A percentile compares a stretch with the other conserved stretches of the same genome.
phyloP scores from a whole-genome alignment of 352 stramenopile species.

The Phytophthora ramorum region DNA sequence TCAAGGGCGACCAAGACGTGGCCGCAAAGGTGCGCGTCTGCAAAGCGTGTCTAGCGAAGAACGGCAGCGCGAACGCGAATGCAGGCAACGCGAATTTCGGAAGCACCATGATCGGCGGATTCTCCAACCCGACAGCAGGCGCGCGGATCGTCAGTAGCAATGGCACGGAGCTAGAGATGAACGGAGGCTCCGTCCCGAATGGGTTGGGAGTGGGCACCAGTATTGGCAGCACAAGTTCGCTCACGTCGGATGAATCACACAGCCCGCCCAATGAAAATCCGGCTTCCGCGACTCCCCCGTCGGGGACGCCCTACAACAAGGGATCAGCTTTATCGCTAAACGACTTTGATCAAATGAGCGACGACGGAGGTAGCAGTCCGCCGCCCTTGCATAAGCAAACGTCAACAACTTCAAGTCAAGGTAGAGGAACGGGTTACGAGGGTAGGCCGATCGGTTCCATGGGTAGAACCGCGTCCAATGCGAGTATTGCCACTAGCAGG shows the following conservation, averaged over 20 bases:
- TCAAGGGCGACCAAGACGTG: conserved; percentile 59
- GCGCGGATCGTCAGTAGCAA: conserved; percentile 35
- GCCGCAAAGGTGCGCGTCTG: conserved; percentile 76
- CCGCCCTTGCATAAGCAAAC: conserved; percentile 29
- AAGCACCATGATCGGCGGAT: conserved; percentile 27
- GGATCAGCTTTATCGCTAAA: conserved; percentile 50
- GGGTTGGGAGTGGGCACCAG: conserved; percentile 28
- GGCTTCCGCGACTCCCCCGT: conserved; percentile 28
- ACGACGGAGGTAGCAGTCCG: conserved; percentile 38
- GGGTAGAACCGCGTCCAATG: conserved; percentile 44
- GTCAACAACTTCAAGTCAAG: conserved; percentile 35
- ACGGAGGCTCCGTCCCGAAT: conserved; percentile 16
- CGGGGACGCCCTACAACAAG: conserved; percentile 36
- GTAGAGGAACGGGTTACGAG: conserved; percentile 38
- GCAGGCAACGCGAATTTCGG: conserved; percentile 26
- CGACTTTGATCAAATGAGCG: conserved; percentile 54
- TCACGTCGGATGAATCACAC: conserved; percentile 58
- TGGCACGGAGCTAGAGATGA: conserved; percentile 40
- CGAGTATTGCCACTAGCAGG: conserved; percentile 37
- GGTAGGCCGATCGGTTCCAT: conserved; percentile 35
- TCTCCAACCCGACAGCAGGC: conserved; percentile 18
- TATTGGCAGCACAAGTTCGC: conserved; percentile 55
- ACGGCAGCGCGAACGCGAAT: conserved; percentile 37
- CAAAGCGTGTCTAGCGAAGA: conserved; percentile 80
- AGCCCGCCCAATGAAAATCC: conserved; percentile 47